Evolutionary conservation across 371 early-diverging fungal species (phyloP).

Genomic region (Parasitella parasitica): DNA sequence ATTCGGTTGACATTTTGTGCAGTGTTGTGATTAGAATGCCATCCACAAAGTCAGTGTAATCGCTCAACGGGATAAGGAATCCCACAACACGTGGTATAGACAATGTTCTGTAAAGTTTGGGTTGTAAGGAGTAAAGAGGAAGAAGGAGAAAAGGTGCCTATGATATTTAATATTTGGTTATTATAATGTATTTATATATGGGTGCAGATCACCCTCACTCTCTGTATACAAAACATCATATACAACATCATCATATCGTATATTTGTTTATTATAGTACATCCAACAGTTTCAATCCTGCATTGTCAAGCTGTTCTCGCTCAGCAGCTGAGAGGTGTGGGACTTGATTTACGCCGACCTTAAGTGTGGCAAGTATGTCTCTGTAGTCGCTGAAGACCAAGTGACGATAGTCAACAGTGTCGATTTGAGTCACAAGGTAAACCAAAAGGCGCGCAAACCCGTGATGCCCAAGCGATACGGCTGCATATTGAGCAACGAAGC

Average conservation of each 20-base stretch:
- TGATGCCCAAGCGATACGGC: conserved; percentile 45
- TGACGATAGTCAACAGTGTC: conserved; percentile 49
- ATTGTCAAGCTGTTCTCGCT: background rate
- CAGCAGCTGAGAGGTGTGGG: conserved; percentile 2
- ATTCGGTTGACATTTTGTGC: conserved; percentile 12
- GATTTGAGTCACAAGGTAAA: conserved; percentile 47
- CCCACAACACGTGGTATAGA: conserved; percentile 7
- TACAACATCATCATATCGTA: background rate
- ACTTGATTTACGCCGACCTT: conserved; percentile 18
- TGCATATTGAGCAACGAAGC: conserved; percentile 60
- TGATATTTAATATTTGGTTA: background rate
- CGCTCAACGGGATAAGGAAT: background rate
- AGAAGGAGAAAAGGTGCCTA: background rate
- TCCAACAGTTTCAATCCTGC: conserved; percentile 18
- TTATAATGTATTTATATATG: too few relatives aligned
- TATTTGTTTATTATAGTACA: conserved; percentile 1
- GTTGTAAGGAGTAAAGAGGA: background rate
- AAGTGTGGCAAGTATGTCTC: conserved; percentile 32
- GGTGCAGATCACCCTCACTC: background rate
- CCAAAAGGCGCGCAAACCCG: conserved; percentile 42
- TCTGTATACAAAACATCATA: too few relatives aligned
- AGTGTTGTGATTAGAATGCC: background rate
- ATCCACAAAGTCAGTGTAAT: background rate
- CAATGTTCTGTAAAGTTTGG: background rate
- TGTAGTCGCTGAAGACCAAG: conserved; percentile 41